phyloP scores from a whole-genome alignment of 2,329 filamentous ascomycete genomes.

The Ophiostoma australiae region DNA sequence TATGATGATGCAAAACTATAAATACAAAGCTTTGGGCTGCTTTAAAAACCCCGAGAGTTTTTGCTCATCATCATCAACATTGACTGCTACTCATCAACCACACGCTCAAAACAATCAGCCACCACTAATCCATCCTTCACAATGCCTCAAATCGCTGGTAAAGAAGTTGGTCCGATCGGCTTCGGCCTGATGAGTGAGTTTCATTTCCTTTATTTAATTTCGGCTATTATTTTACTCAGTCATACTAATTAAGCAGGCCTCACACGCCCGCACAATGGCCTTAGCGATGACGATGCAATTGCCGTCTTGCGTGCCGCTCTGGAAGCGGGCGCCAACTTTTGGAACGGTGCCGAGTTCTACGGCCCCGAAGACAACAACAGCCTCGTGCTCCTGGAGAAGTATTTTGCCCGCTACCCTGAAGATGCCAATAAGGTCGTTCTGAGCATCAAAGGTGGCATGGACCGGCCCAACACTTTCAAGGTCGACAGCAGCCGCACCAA shows the following conservation, averaged over 20 bases:
- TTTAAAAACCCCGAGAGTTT: not conserved
- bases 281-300: slow-evolving; percentile 46
- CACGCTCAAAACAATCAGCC: not conserved
- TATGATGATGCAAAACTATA: not conserved
- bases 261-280: slow-evolving; percentile 38
- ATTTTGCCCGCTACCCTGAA: slow-evolving; percentile 60
- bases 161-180: slow-evolving; percentile 32
- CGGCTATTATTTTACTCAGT: too few relatives aligned
- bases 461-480: slow-evolving; percentile 27
- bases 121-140: not conserved
- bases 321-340: slow-evolving; percentile 42
- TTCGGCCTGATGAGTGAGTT: slow-evolving; percentile 33
- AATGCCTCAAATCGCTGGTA: slow-evolving; percentile 33
- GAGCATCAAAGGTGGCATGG: slow-evolving; percentile 54
- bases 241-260: slow-evolving; percentile 34
- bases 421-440: slow-evolving; percentile 59
- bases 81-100: not conserved
- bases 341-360: slow-evolving; percentile 64
- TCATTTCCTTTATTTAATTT: too few relatives aligned
- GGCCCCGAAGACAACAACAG: slow-evolving; percentile 54
- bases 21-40: not conserved
- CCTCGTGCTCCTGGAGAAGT: slow-evolving; percentile 54
- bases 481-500: slow-evolving; percentile 51
- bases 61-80: not conserved
- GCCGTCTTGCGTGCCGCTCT: slow-evolving; percentile 53